Base-by-base conservation (phyloP, 2,329 filamentous ascomycete species). In the Emergomyces pasteurianus region DNA sequence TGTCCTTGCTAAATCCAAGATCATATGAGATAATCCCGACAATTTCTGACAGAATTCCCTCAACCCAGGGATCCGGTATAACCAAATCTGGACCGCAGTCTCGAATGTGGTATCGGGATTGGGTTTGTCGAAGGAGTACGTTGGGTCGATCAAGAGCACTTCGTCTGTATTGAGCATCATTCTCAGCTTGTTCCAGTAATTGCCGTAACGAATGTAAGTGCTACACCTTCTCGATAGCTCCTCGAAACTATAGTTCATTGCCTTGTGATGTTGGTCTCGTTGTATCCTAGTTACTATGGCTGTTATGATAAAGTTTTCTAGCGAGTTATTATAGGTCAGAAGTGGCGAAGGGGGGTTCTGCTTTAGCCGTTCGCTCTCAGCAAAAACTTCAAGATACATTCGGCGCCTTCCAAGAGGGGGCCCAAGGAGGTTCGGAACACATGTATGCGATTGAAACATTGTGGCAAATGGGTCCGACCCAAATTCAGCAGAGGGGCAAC, bases 1-100 rank as follows among this genome's bases (percentile, higher is more conserved):
- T 5, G 63, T 64, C 54, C 61, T 49, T n/a, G 63, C 60, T 12
- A 66, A 58, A 42, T 64, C 57, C 26, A 62, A 62, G 43, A 66
- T 66, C 63, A 65, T 66, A 47, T 65, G 62, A 50, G 60, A 62
- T 16, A 66, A 42, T 14, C 65, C 65, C 5, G 65, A 66, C 8
- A 66, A 56, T 47, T 63, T 65, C 47, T 65, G 65, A 56, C 65
- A 66, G 36, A 66, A 64, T 34, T 66, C 63, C 56, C 57, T 63
- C 36, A 66, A 55, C 26, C 64, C 63, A 52, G 64, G 58, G 38
- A 63, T 62, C 26, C 63, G 58, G 21, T 63, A 57, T 43, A 66
- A 43, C 63, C 65, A 65, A 26, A 65, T 56, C 36, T 60, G 59
- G 47, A 60, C 62, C 12, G 63, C 63, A 56, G 62, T 64, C 23